Percentiles rank a stretch among this genome's conserved stretches.
Conservation (phyloP, 2,329 filamentous ascomycete genomes). For the Hypoxylon sp. region DNA sequence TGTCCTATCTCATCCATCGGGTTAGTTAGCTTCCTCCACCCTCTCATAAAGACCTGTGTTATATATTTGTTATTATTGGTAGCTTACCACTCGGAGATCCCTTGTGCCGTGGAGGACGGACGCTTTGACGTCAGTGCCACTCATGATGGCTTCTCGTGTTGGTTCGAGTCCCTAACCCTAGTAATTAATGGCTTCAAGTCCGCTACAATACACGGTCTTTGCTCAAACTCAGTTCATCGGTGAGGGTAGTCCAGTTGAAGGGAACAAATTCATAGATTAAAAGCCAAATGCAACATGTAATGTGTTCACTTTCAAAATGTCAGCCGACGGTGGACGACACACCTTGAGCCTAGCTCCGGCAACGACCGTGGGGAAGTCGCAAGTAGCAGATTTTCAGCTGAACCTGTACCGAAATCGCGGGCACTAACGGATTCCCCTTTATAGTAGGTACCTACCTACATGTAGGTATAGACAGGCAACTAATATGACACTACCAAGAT, state of each 20-base stretch:
- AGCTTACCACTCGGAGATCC: conserved; percentile 63
- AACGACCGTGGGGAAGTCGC: background rate
- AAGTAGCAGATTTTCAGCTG: conserved; percentile 4
- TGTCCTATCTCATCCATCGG: conserved; percentile 59
- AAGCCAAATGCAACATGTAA: background rate
- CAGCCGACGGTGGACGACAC: conserved; percentile 16
- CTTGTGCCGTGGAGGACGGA: conserved; percentile 67
- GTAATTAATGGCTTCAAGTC: background rate
- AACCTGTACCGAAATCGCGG: conserved; percentile 17
- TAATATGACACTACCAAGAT: too few relatives aligned
- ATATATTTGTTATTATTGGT: background rate
- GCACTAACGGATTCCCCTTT: conserved; percentile 27
- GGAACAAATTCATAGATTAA: background rate
- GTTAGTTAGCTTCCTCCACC: background rate
- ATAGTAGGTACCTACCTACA: too few relatives aligned
- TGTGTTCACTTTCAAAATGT: background rate
- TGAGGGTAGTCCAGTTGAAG: background rate
- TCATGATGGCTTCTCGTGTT: conserved; percentile 31
- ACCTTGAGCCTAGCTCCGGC: background rate
- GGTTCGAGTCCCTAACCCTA: background rate
- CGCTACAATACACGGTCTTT: background rate
- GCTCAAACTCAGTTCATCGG: background rate
- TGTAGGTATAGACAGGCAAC: background rate
- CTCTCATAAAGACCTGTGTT: background rate
- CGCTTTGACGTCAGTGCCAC: conserved; percentile 56